Conservation (phyloP, 805 yeast species). For the Saturnispora galanensis region DNA sequence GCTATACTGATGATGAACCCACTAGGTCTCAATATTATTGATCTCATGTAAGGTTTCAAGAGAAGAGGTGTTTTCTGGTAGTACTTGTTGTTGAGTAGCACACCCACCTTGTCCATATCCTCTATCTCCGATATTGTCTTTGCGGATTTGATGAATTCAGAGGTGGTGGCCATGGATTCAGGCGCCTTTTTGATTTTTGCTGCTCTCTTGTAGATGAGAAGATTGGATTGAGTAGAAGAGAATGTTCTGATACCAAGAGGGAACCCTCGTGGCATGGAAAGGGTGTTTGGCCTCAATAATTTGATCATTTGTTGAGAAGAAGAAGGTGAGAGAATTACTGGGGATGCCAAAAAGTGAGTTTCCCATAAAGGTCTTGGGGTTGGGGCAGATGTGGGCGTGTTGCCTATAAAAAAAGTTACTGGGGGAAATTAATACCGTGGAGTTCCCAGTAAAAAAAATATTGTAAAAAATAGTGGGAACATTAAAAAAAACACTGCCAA, state of each 20-base stretch:
- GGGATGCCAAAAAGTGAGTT: no score
- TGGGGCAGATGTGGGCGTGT: no score
- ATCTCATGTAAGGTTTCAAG: conserved; percentile 25
- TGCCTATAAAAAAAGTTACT: no score
- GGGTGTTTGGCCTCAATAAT: no score
- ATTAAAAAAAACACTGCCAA: no score
- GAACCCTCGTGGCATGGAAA: neutral
- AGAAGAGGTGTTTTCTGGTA: conserved; percentile 24
- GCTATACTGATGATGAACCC: conserved; percentile 37
- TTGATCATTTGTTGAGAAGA: neutral
- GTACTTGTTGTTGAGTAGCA: conserved; percentile 23
- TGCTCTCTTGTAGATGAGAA: conserved; percentile 18
- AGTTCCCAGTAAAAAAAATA: no score
- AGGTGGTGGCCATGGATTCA: conserved; percentile 11
- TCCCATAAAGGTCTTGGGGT: no score
- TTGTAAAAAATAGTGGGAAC: no score
- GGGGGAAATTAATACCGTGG: no score
- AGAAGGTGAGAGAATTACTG: no score
- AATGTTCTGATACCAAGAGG: conserved; percentile 1
- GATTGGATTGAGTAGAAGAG: neutral
- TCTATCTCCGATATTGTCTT: conserved; percentile 15
- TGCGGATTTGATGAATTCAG: conserved; percentile 9
- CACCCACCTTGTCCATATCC: conserved; percentile 16
- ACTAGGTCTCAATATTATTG: conserved; percentile 24
- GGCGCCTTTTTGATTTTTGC: conserved; percentile 13